Evolutionary conservation across 257 asterid species (phyloP), one percentile per base, ranked within the genome.

Genomic region (Solanum virginianum): DNA sequence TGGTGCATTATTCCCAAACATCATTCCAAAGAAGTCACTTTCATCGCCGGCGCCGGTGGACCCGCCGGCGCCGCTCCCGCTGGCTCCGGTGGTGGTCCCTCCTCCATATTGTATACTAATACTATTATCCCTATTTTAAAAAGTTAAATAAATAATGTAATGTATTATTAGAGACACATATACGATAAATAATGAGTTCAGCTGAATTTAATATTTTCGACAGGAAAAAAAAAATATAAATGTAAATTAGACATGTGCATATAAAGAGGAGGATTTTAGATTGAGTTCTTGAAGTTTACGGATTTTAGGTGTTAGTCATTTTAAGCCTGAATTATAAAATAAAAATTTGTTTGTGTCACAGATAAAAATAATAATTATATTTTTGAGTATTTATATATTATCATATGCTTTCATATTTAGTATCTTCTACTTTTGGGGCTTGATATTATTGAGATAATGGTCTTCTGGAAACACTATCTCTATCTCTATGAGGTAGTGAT

Each of bases 1-100:
- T 66, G 93, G 88, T 66, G 94, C 90, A 80, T 84, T 89, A 89
- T 85, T 92, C 77, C 98, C 95, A 65, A 93, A 95, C 86, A 88
- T 89, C 99, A 94, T 93, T 24, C 95, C 93, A 62, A 85, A 92
- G 75, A 72, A 54, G 86, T 89, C 94, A 26, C 84, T 90, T 24
- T 87, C 94, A 2, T 89, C 90, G 0, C 86, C 85, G 39, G 86
- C 87, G 43, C 86, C 53, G 36, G 81, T 57, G 74, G 95, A 51
- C 91, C 93, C 87, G 0, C 80, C 85, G 84, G 88, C 92, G 10
- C 89, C 84, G 53, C 82, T 10, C 4, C 91, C 83, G 86, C 70
- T 83, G 13, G 86, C 88, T 26, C 87, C 87, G 82, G 91, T 82
- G 65, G 92, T 88, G 51, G 92, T 86, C 49, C 97, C 94, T 3